Percentiles rank a stretch among this genome's conserved stretches.
phyloP scores from a whole-genome alignment of 495 filamentous ascomycete genomes.

The Podospora pseudocomata region DNA sequence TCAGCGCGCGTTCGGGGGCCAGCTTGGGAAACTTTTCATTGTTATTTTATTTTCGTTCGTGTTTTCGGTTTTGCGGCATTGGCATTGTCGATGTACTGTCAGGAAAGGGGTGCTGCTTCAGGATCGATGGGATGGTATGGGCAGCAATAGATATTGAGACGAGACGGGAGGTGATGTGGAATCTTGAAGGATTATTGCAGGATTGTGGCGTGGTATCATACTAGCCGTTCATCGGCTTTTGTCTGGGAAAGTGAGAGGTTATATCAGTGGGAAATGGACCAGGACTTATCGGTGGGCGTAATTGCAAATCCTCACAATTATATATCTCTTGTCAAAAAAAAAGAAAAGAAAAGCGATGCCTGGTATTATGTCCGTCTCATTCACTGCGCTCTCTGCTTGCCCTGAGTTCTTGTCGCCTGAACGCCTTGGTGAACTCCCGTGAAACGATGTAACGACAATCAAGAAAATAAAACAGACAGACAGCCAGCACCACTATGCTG shows the following conservation, averaged over 20 bases:
- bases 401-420: not conserved
- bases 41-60: conserved; percentile 5
- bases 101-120: conserved; percentile 3
- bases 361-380: not conserved
- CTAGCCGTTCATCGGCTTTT: not conserved
- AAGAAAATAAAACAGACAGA: not conserved
- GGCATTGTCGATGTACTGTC: conserved; percentile 14
- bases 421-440: not conserved
- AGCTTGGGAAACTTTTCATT: not conserved
- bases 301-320: not conserved
- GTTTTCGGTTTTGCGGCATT: conserved; percentile 10
- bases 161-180: not conserved
- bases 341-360: not conserved
- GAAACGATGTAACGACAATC: not conserved
- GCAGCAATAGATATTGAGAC: not conserved
- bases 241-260: not conserved
- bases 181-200: not conserved
- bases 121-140: not conserved
- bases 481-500: no score
- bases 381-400: not conserved
- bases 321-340: not conserved
- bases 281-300: not conserved
- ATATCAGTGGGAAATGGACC: not conserved
- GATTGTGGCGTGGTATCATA: not conserved
- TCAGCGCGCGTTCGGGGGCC: not conserved